Evolutionary conservation across 2,329 filamentous ascomycete species (phyloP).

Genomic region (Pseudogymnoascus destructans): DNA sequence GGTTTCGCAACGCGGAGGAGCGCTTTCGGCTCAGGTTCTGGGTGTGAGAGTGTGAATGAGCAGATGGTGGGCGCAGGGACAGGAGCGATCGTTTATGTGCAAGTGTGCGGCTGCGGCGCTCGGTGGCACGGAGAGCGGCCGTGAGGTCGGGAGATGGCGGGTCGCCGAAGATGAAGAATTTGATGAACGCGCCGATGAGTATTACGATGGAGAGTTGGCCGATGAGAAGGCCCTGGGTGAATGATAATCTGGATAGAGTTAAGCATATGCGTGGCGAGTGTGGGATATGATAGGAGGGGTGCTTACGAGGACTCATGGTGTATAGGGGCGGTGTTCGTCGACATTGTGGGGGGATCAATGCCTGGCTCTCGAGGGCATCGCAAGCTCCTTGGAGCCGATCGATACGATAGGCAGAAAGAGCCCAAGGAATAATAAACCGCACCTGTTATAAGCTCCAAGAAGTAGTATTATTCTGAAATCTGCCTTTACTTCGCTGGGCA

Average conservation of each 20-base stretch:
- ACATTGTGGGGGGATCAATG: not conserved
- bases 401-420: not conserved
- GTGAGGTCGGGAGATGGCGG: slow-evolving; percentile 72
- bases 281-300: slow-evolving; percentile 9
- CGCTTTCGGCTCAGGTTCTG: slow-evolving; percentile 44
- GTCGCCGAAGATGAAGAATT: slow-evolving; percentile 99
- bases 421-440: not conserved
- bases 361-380: not conserved
- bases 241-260: slow-evolving; percentile 52
- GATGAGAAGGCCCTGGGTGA: slow-evolving; percentile 84
- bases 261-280: not conserved
- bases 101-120: slow-evolving; percentile 59
- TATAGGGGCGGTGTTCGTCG: slow-evolving; percentile 4
- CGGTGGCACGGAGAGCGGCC: slow-evolving; percentile 60
- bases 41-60: slow-evolving; percentile 11
- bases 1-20: slow-evolving; percentile 59
- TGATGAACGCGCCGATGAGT: slow-evolving; percentile 88
- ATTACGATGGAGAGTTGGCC: slow-evolving; percentile 88
- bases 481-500: not conserved
- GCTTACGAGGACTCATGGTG: slow-evolving; percentile 30
- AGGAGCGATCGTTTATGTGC: slow-evolving; percentile 65
- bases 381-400: not conserved
- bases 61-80: slow-evolving; percentile 37
- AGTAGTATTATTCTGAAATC: not conserved
- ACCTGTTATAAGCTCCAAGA: not conserved